Percentiles rank a stretch among this genome's conserved stretches.
Conservation (phyloP, 106 monocot genomes). For the Phalaenopsis aphrodite region DNA sequence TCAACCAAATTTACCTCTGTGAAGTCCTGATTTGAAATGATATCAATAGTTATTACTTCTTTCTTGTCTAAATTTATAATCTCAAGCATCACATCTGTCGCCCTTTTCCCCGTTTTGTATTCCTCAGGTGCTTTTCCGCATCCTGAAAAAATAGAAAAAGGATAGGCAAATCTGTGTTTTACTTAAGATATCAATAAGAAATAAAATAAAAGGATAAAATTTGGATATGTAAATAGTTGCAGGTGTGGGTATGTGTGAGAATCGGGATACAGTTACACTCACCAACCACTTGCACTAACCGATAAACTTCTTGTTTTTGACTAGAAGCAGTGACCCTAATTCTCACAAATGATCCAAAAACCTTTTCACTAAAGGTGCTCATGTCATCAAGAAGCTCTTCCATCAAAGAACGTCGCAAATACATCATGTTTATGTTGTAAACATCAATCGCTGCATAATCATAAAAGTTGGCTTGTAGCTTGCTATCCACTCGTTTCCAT, state of each 20-base stretch:
- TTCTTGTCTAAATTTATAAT: slow-evolving; percentile 86
- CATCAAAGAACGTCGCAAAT: slow-evolving; percentile 78
- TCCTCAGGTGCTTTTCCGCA: slow-evolving; percentile 49
- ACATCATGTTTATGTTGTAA: slow-evolving; percentile 76
- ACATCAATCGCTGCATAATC: slow-evolving; percentile 94
- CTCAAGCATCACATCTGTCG: slow-evolving; percentile 78
- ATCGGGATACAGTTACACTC: slow-evolving; percentile 8
- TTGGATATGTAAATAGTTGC: background rate
- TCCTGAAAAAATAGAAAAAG: slow-evolving; percentile 34
- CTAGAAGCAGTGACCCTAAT: slow-evolving; percentile 67
- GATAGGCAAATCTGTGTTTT: background rate
- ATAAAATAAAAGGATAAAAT: background rate
- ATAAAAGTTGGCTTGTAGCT: slow-evolving; percentile 37
- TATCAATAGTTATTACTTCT: slow-evolving; percentile 80
- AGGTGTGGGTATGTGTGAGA: background rate
- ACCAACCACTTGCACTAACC: slow-evolving; percentile 88
- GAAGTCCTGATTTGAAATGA: slow-evolving; percentile 94
- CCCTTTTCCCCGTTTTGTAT: slow-evolving; percentile 75
- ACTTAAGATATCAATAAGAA: background rate
- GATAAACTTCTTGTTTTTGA: slow-evolving; percentile 79
- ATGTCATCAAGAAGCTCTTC: slow-evolving; percentile 77
- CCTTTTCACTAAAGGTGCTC: slow-evolving; percentile 60
- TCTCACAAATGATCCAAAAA: slow-evolving; percentile 90
- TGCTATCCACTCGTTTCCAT: slow-evolving; percentile 35
- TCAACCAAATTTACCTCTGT: slow-evolving; percentile 56